phyloP scores from a whole-genome alignment of 495 filamentous ascomycete genomes.

The Thermothielavioides terrestris region DNA sequence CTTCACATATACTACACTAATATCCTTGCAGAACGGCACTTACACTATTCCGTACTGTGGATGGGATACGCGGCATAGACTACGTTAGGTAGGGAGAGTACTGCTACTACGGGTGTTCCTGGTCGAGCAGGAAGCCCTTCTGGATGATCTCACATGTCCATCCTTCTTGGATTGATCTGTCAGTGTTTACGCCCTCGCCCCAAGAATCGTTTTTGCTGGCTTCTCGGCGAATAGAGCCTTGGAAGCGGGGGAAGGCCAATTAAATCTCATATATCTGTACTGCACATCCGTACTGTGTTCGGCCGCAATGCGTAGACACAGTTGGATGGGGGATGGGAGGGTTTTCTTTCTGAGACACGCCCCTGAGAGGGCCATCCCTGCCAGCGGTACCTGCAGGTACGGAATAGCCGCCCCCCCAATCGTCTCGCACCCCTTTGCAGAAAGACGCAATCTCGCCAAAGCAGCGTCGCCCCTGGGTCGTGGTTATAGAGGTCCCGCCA shows the following conservation, averaged over 20 bases:
- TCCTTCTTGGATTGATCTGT: too few relatives aligned
- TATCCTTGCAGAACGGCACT: too few relatives aligned
- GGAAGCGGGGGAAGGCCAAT: too few relatives aligned
- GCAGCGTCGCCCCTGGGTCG: constrained; percentile 14
- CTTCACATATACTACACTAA: too few relatives aligned
- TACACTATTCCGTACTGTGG: too few relatives aligned
- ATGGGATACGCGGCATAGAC: too few relatives aligned
- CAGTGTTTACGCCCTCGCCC: too few relatives aligned
- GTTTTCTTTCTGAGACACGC: neutral
- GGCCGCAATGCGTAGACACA: neutral
- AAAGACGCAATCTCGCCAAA: constrained; percentile 29
- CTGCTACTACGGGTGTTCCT: neutral
- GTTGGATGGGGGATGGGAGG: neutral
- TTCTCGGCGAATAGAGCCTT: too few relatives aligned
- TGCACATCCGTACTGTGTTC: too few relatives aligned
- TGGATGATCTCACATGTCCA: neutral
- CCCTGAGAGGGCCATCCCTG: constrained; percentile 2
- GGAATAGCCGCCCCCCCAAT: constrained; percentile 12
- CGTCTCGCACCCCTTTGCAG: constrained; percentile 3
- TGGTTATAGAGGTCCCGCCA: too few relatives aligned
- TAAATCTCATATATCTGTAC: too few relatives aligned
- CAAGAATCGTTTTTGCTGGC: too few relatives aligned
- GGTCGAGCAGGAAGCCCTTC: neutral
- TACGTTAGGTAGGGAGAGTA: neutral
- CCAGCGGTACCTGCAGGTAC: constrained; percentile 25